These are phyloP conservation scores for Vigna unguiculata DNA, from an alignment of 306 rosid genomes.

Conservation along the genomic window DNA sequence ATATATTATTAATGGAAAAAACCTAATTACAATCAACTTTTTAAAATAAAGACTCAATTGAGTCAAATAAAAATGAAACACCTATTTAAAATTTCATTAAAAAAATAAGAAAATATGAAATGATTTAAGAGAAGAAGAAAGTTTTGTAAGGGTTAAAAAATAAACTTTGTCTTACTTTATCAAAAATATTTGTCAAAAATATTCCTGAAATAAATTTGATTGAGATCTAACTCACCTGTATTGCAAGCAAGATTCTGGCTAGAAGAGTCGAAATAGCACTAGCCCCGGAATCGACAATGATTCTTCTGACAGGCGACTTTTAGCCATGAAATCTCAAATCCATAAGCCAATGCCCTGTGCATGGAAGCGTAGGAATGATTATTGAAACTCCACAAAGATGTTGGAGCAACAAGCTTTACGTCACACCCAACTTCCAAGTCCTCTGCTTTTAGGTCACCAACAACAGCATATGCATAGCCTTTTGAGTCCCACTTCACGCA, in stretches of 20 bases:
- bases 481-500: background rate
- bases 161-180: too few relatives aligned
- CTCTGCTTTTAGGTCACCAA: background rate
- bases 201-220: too few relatives aligned
- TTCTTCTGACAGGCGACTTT: accelerated
- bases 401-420: background rate
- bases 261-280: background rate
- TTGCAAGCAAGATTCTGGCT: background rate
- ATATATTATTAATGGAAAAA: too few relatives aligned
- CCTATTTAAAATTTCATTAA: too few relatives aligned
- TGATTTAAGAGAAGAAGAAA: too few relatives aligned
- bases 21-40: too few relatives aligned
- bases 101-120: too few relatives aligned
- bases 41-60: too few relatives aligned
- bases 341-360: background rate
- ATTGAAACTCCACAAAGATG: background rate
- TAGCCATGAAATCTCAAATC: background rate
- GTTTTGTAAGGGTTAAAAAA: too few relatives aligned
- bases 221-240: too few relatives aligned
- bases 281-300: background rate
- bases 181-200: too few relatives aligned
- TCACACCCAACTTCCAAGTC: background rate
- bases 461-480: background rate
- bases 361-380: background rate
- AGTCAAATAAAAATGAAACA: too few relatives aligned